Conservation (phyloP, 2,329 filamentous ascomycete species). For the Ambrosiella cleistominuta region DNA sequence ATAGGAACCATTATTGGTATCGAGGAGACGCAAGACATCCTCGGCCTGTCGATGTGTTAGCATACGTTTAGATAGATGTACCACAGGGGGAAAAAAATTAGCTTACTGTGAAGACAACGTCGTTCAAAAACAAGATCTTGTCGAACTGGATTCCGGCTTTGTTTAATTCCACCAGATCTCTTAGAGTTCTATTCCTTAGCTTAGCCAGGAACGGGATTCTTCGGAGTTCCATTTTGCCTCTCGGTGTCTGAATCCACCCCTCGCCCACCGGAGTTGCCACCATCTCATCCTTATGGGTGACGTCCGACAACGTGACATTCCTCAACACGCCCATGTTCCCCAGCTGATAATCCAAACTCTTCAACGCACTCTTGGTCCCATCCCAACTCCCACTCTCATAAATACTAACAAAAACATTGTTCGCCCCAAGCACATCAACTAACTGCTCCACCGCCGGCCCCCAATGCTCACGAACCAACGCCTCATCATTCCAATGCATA, state of each 20-base stretch:
- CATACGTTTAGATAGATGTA: background rate
- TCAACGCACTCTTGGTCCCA: slow-evolving; percentile 44
- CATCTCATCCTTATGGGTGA: slow-evolving; percentile 41
- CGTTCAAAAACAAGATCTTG: slow-evolving; percentile 44
- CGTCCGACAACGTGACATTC: slow-evolving; percentile 38
- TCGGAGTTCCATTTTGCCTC: slow-evolving; percentile 36
- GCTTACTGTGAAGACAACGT: slow-evolving; percentile 40
- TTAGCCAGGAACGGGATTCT: slow-evolving; percentile 52
- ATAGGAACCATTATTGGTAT: slow-evolving; percentile 40
- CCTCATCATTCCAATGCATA: slow-evolving; percentile 51
- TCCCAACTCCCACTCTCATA: slow-evolving; percentile 55
- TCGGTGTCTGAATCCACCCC: slow-evolving; percentile 47
- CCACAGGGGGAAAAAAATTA: background rate
- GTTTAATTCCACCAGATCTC: slow-evolving; percentile 35
- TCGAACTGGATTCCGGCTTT: slow-evolving; percentile 35
- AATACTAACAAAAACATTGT: slow-evolving; percentile 51
- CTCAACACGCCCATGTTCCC: slow-evolving; percentile 33
- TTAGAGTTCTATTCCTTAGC: slow-evolving; percentile 45
- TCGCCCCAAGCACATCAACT: slow-evolving; percentile 35
- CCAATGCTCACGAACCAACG: slow-evolving; percentile 44
- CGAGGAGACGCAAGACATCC: slow-evolving; percentile 37
- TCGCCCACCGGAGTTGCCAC: slow-evolving; percentile 24
- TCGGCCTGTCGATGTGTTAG: slow-evolving; percentile 23
- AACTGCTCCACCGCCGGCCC: slow-evolving; percentile 40
- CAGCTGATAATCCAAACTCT: slow-evolving; percentile 36